These are phyloP conservation scores for Hansenula lynferdii DNA, from an alignment of 1,139 yeast species.

Conservation along the genomic window DNA sequence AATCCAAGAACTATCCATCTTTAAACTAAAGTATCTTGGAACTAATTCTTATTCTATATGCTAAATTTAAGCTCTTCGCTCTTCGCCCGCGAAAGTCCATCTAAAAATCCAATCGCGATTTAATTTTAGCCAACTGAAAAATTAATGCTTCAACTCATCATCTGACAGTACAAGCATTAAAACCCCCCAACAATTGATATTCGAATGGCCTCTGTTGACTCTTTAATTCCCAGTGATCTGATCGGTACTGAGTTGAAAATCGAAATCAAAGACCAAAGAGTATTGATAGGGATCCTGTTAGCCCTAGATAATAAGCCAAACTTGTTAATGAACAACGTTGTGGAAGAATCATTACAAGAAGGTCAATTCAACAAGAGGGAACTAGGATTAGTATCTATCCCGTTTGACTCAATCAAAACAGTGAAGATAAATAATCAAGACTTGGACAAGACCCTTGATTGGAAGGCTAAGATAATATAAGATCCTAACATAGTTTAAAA, in stretches of 20 bases:
- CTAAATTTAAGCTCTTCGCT: too few relatives aligned
- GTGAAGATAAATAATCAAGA: slow-evolving; percentile 23
- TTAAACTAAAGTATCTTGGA: too few relatives aligned
- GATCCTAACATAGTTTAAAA: too few relatives aligned
- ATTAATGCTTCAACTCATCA: too few relatives aligned
- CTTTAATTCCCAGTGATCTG: slow-evolving; percentile 15
- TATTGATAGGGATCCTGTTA: slow-evolving; percentile 27
- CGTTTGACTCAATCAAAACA: slow-evolving; percentile 22
- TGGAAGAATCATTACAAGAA: slow-evolving; percentile 15
- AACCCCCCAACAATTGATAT: too few relatives aligned
- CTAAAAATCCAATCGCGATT: too few relatives aligned
- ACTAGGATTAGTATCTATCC: slow-evolving; percentile 33
- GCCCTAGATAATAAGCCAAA: slow-evolving; percentile 36
- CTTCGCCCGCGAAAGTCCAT: too few relatives aligned
- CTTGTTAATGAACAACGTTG: slow-evolving; percentile 25
- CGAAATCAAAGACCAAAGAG: slow-evolving; percentile 26
- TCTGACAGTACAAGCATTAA: too few relatives aligned
- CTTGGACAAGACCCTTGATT: slow-evolving; percentile 19
- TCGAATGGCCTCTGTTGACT: slow-evolving; percentile 4
- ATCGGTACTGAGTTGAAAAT: slow-evolving; percentile 19
- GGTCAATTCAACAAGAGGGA: slow-evolving; percentile 18
- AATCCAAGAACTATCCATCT: too few relatives aligned
- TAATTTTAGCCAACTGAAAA: too few relatives aligned
- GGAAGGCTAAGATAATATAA: slow-evolving; percentile 14
- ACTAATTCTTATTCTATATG: too few relatives aligned